Evolutionary conservation across 2,329 filamentous ascomycete genomes (phyloP).

Genomic region (Cordyceps tenuipes): DNA sequence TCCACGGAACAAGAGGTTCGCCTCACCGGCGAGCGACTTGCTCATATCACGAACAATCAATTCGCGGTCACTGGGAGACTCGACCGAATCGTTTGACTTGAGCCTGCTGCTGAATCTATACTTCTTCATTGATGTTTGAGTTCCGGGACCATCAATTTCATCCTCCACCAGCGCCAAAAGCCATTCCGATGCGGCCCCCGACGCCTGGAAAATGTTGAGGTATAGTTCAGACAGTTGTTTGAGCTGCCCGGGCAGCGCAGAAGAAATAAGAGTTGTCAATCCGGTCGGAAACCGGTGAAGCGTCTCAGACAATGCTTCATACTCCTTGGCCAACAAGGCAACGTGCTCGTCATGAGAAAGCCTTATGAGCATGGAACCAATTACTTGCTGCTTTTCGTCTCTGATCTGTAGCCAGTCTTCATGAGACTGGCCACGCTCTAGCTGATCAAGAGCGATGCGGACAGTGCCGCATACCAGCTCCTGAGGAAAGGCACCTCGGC

Average conservation of each 20-base stretch:
- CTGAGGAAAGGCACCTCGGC: slow-evolving; percentile 29
- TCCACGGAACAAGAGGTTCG: slow-evolving; percentile 88
- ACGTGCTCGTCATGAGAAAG: slow-evolving; percentile 81
- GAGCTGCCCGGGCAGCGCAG: slow-evolving; percentile 68
- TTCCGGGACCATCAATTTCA: slow-evolving; percentile 89
- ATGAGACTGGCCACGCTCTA: slow-evolving; percentile 67
- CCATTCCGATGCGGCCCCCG: slow-evolving; percentile 78
- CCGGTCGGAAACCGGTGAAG: slow-evolving; percentile 78
- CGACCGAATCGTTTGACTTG: slow-evolving; percentile 61
- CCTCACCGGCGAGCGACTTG: slow-evolving; percentile 74
- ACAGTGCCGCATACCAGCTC: slow-evolving; percentile 60
- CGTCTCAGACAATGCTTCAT: slow-evolving; percentile 71
- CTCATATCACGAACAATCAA: slow-evolving; percentile 68
- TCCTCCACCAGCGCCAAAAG: slow-evolving; percentile 89
- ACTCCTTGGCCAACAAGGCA: slow-evolving; percentile 79
- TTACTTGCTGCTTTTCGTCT: slow-evolving; percentile 64
- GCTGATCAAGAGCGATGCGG: slow-evolving; percentile 71
- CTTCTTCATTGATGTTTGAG: slow-evolving; percentile 68
- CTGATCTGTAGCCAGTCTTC: slow-evolving; percentile 84
- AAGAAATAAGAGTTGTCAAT: slow-evolving; percentile 75
- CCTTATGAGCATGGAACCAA: slow-evolving; percentile 80
- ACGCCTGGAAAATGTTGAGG: slow-evolving; percentile 92
- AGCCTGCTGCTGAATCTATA: slow-evolving; percentile 63
- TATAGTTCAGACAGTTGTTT: slow-evolving; percentile 77
- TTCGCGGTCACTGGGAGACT: slow-evolving; percentile 57